A percentile compares a stretch with the other conserved stretches of the same genome.
These are phyloP conservation scores for Coemansia aciculifera DNA, from an alignment of 192 early-diverging fungal species.

Conservation along the genomic window DNA sequence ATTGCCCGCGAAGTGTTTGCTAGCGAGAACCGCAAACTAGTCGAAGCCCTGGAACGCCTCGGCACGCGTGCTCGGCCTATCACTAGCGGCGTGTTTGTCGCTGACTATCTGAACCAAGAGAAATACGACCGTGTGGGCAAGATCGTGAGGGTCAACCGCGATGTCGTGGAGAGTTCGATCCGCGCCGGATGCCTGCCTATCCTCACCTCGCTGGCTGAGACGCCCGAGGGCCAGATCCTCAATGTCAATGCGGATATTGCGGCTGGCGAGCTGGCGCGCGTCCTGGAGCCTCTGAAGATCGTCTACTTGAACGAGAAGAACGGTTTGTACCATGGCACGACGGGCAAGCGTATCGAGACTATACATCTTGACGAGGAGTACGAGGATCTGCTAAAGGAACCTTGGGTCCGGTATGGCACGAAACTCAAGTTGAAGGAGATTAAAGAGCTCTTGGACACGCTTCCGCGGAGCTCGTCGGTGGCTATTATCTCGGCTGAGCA, in stretches of 20 bases:
- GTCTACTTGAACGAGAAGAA: slow-evolving; percentile 99
- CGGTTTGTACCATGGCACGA: slow-evolving; percentile 90
- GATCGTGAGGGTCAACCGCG: slow-evolving; percentile 88
- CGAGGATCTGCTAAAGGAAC: slow-evolving; percentile 87
- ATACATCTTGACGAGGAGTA: slow-evolving; percentile 99
- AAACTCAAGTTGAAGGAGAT: slow-evolving; percentile 98
- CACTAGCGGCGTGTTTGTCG: slow-evolving; percentile 92
- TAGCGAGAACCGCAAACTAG: slow-evolving; percentile 94
- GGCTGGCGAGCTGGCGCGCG: slow-evolving; percentile 93
- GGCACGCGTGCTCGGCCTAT: slow-evolving; percentile 97
- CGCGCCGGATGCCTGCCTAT: slow-evolving; percentile 94
- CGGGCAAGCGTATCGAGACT: slow-evolving; percentile 93
- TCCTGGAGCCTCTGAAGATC: slow-evolving; percentile 95
- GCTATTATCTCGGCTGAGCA: slow-evolving; percentile 99
- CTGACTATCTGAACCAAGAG: slow-evolving; percentile 94
- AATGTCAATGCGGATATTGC: slow-evolving; percentile 99
- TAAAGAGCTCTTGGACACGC: slow-evolving; percentile 92
- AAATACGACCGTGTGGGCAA: slow-evolving; percentile 94
- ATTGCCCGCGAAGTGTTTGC: slow-evolving; percentile 95
- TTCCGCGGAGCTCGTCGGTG: slow-evolving; percentile 97
- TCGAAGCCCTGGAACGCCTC: slow-evolving; percentile 92
- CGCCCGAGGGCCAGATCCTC: slow-evolving; percentile 92
- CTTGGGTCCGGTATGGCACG: slow-evolving; percentile 97
- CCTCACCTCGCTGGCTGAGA: slow-evolving; percentile 93
- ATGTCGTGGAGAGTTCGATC: slow-evolving; percentile 89